Percentiles rank a stretch among this genome's conserved stretches.
These are phyloP conservation scores for Kwoniella europaea DNA, from an alignment of 768 basidiomycete genomes.

Conservation along the genomic window DNA sequence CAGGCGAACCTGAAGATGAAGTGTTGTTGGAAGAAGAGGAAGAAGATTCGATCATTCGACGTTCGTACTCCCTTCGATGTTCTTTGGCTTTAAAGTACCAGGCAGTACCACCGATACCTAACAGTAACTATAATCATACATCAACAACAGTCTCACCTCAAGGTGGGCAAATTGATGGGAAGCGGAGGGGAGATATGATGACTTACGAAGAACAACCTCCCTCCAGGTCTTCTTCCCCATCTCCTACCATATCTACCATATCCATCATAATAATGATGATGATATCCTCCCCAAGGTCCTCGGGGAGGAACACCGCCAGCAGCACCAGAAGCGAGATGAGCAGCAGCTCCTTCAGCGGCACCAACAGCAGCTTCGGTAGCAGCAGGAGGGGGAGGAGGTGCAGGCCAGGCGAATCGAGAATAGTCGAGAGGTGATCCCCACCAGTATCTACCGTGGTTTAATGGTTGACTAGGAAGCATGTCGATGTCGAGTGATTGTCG, in stretches of 20 bases:
- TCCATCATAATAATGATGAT: conserved; percentile 24
- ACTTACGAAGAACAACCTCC: conserved; percentile 36
- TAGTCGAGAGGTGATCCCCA: conserved; percentile 15
- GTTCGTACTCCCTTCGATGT: conserved; percentile 9
- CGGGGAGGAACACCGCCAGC: conserved; percentile 17
- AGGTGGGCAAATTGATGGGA: background rate
- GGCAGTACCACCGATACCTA: conserved; percentile 33
- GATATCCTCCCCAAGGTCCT: conserved; percentile 16
- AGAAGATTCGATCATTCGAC: conserved; percentile 10
- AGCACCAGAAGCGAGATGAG: conserved; percentile 1
- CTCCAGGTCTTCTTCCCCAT: conserved; percentile 17
- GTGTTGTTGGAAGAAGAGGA: background rate
- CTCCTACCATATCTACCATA: conserved; percentile 24
- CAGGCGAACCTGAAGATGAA: background rate
- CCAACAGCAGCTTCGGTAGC: background rate
- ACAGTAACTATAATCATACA: conserved; percentile 24
- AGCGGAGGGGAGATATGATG: background rate
- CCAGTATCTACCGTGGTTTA: conserved; percentile 14
- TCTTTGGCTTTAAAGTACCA: conserved; percentile 30
- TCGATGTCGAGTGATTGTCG: background rate
- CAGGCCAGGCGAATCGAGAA: conserved; percentile 21
- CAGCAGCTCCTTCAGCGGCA: conserved; percentile 19
- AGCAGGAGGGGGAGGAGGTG: conserved; percentile 3
- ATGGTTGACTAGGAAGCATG: conserved; percentile 22
- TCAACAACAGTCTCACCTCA: background rate